Percentiles rank a stretch among this genome's conserved stretches.
Evolutionary conservation across 495 filamentous ascomycete species (phyloP).

Genomic region (Aspergillus wentii): DNA sequence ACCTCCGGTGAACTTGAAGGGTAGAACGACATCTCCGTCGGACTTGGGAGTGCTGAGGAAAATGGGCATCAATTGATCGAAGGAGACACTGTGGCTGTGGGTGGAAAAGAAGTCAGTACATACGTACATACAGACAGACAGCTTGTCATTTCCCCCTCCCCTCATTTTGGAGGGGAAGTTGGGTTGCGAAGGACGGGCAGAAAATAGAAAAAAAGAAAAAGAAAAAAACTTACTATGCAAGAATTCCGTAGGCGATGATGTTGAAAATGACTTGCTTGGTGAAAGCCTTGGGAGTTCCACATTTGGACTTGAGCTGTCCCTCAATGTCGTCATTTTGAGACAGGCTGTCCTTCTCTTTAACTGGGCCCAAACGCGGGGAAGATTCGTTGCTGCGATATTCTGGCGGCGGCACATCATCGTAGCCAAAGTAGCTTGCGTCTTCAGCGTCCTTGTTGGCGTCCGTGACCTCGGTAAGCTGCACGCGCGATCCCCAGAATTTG

Average conservation of each 20-base stretch:
- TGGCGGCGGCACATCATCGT: conserved; percentile 55
- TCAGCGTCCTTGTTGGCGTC: conserved; percentile 26
- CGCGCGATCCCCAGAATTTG: conserved; percentile 36
- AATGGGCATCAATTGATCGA: conserved; percentile 89
- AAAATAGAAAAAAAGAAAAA: conserved; percentile 1
- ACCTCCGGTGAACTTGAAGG: conserved; percentile 85
- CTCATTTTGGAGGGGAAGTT: conserved; percentile 1
- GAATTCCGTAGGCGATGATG: conserved; percentile 84
- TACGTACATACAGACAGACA: conserved; percentile 6
- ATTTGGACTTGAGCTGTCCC: conserved; percentile 26
- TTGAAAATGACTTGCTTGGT: conserved; percentile 76
- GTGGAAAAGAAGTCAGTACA: conserved; percentile 25
- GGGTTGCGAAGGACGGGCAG: conserved; percentile 1
- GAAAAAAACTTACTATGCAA: conserved; percentile 78
- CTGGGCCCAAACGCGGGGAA: conserved; percentile 53
- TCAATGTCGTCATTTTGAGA: conserved; percentile 40
- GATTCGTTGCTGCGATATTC: conserved; percentile 62
- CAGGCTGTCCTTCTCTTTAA: conserved; percentile 21
- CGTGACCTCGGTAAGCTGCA: conserved; percentile 28
- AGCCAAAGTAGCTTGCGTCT: conserved; percentile 46
- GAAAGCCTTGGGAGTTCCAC: conserved; percentile 53
- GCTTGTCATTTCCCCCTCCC: too few species aligned
- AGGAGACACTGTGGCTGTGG: conserved; percentile 82
- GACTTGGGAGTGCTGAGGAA: conserved; percentile 75
- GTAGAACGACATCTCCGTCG: conserved; percentile 51